Base-by-base conservation (phyloP, 257 asterid genomes). In the Phtheirospermum japonicum region DNA sequence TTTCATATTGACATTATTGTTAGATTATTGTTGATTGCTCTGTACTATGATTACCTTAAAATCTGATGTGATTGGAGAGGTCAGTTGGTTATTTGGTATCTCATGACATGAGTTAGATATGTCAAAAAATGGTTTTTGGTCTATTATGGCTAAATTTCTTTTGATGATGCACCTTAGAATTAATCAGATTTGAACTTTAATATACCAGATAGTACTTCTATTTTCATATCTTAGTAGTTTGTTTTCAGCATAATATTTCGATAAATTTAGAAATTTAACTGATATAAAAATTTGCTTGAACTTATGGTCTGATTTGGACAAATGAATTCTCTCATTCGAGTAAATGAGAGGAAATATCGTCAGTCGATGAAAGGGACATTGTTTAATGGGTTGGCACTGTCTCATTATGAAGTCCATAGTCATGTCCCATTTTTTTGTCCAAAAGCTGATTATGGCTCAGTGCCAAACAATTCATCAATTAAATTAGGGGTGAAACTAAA, bases 391-490 rank as follows among this genome's bases (percentile, higher is more conserved):
- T 65, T 61, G 76, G 66, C 81, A 71, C 75, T 77, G 76, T 68
- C 71, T 65, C 77, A 51, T 79, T 45, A 79, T 81, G 84, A 85
- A 68, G 56, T 63, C 83, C 77, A 37, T 70, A 57, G 69, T 56
- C 76, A 48, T 66, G 73, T 70, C 73, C 79, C 81, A 81, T 78
- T 65, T 75, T 23, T 77, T 54, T 70, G 75, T 76, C 81, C 74
- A 76, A 76, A 84, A 80, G 81, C 84, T 76, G 85, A 73, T 80
- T n/a, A n/a, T n/a, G n/a, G n/a, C n/a, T n/a, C n/a, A n/a, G n/a
- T n/a, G n/a, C n/a, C n/a, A n/a, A n/a, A n/a, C n/a, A n/a, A n/a
- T n/a, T n/a, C n/a, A n/a, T n/a, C n/a, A n/a, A n/a, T n/a, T n/a
- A n/a, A n/a, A n/a, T n/a, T n/a, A n/a, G n/a, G n/a, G n/a, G n/a